Conservation (phyloP, 306 rosid genomes). For the Cucumis cinereus region DNA sequence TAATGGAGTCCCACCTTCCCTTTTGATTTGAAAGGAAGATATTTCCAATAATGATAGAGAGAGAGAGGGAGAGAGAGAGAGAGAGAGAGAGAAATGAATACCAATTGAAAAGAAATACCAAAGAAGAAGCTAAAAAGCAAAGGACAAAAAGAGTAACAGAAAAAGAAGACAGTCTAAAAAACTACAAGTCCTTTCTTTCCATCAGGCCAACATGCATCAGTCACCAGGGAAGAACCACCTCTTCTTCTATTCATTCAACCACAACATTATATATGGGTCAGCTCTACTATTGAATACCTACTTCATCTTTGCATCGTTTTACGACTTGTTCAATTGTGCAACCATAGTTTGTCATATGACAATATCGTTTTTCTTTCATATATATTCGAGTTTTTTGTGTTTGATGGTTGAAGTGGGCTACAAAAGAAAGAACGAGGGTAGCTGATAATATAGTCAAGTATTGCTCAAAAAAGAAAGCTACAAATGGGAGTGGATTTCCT, state of each 20-base stretch:
- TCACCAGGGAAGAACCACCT: background rate
- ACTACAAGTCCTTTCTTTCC: background rate
- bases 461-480: background rate
- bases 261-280: background rate
- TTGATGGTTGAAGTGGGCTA: too few species aligned
- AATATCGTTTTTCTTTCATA: too few species aligned
- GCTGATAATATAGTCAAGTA: too few species aligned
- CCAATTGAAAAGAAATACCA: background rate
- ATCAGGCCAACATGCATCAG: background rate
- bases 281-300: background rate
- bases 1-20: background rate
- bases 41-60: background rate
- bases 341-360: too few species aligned
- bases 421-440: too few species aligned
- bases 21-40: background rate
- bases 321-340: too few species aligned
- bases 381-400: too few species aligned
- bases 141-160: background rate
- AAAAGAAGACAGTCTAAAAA: background rate
- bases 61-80: background rate
- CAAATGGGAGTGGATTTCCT: background rate
- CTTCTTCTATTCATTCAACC: background rate
- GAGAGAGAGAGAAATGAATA: background rate
- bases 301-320: too few species aligned
- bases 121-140: slow-evolving; percentile 6